Evolutionary conservation across 768 basidiomycete genomes (phyloP), one percentile per base, ranked within the genome.

Genomic region (Astraeus odoratus): DNA sequence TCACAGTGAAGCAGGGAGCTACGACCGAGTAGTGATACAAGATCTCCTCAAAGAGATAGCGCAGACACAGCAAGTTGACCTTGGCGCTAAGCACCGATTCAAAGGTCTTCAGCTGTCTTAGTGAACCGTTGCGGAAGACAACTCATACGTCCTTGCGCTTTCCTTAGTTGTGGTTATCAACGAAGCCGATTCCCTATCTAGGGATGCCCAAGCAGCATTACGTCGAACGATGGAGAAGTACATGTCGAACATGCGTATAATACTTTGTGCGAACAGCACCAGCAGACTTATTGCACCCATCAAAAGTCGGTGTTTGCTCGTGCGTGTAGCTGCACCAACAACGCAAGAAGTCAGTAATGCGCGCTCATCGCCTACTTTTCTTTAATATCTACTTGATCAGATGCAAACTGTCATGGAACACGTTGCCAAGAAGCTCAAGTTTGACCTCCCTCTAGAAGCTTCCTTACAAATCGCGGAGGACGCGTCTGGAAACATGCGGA

Each of bases 171-270:
- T 99, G 41, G 76, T 99, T 47, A 96, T 99, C 58, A 97, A 98
- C 55, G 95, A 97, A 67, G 95, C 95, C 2, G 95, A 99, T 63
- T 84, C 89, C 0, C 75, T 99, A 33, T 83, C 90, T 9, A 83
- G 95, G 43, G 95, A 99, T 67, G 95, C 95, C 1, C 95, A 99
- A 70, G 93, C 95, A 0, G 95, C 95, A 7, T 76, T 99, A 26
- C 83, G 95, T 57, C 76, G 95, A 46, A 99, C 95, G 8, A 99
- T 98, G 95, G 95, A 99, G 62, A 98, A 97, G 66, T 98, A 95
- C 71, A 97, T 96, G 87, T 81, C 84, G 33, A 99, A 97, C 63
- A 78, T 99, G 79, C 81, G 95, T 23, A 84, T 99, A 57, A 95
- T 99, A 54, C 75, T 99, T 1, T 97, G 94, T 60, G 93, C 94